Evolutionary conservation across 2,329 filamentous ascomycete species (phyloP), one percentile per base, ranked within the genome.

Genomic region (Microsporum audouinii): DNA sequence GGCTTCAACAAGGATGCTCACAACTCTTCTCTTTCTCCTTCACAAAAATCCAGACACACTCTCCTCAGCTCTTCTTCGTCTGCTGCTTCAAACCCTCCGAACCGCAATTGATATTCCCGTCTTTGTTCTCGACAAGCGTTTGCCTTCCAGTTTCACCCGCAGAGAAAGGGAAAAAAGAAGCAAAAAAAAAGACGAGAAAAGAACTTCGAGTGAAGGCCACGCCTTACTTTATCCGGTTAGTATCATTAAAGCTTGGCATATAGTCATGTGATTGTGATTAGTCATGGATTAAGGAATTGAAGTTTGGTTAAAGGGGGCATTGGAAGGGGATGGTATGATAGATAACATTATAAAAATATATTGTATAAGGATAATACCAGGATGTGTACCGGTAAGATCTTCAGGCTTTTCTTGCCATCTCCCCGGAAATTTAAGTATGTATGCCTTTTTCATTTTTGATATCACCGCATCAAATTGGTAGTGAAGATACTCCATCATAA

Each of bases 71-170:
- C 55, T 57, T 38, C 55, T 57, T 57, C 55, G 33, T 38, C 55
- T 23, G 33, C 47, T 61, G 59, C 63, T 62, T 64, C 64, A 59
- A 47, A 62, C 64, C 64, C 64, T 62, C 64, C 64, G 57, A 49
- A 43, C 43, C 61, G 60, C 61, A 41, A 55, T 61, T 57, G 53
- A 49, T 29, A 41, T 57, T 17, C 55, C 63, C 60, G 47, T 59
- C 57, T 51, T 43, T 38, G 61, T 47, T 47, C 43, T 57, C 47
- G 31, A 43, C 39, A 34, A 49, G 53, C 47, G 31, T 59, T 45
- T 59, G 31, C 36, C 38, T 27, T 56, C 34, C 51, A 17, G 31
- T 56, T 33, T 58, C 17, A 33, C 51, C 23, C 31, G 34, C 14
- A 60, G 53, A 33, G 8, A 14, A 34, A 43, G 38, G n/a, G 17